Evolutionary conservation across 2,329 filamentous ascomycete genomes (phyloP).

Genomic region (Ilyonectria mors-panacis): DNA sequence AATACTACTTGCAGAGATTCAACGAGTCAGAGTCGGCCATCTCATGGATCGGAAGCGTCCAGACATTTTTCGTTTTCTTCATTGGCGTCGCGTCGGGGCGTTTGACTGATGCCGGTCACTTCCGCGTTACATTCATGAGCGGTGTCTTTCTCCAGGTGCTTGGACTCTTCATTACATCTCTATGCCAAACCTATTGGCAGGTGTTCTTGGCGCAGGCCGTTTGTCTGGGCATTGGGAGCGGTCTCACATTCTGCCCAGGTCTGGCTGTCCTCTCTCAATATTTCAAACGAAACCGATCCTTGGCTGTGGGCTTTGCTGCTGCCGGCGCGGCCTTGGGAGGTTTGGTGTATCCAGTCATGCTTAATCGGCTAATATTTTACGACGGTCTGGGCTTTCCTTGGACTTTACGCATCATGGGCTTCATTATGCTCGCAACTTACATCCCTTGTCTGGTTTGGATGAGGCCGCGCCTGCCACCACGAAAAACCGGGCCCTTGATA

Average conservation of each 20-base stretch:
- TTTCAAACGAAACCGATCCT: conserved; percentile 67
- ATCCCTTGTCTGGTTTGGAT: conserved; percentile 55
- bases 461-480: conserved; percentile 57
- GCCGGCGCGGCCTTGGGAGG: conserved; percentile 70
- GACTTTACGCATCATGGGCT: conserved; percentile 65
- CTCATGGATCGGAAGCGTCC: conserved; percentile 62
- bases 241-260: conserved; percentile 70
- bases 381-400: conserved; percentile 67
- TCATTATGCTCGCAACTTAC: conserved; percentile 61
- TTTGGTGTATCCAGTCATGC: conserved; percentile 66
- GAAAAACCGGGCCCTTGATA: conserved; percentile 57
- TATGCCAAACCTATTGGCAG: conserved; percentile 63
- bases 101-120: conserved; percentile 61
- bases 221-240: conserved; percentile 66
- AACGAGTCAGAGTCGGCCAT: conserved; percentile 54
- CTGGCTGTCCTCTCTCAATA: conserved; percentile 75
- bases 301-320: conserved; percentile 73
- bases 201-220: conserved; percentile 65
- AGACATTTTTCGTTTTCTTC: conserved; percentile 60
- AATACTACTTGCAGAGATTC: conserved; percentile 58
- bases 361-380: conserved; percentile 61
- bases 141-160: conserved; percentile 58
- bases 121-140: conserved; percentile 54
- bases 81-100: conserved; percentile 60
- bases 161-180: conserved; percentile 62